phyloP scores from a whole-genome alignment of 2,329 filamentous ascomycete genomes.

The Diaporthe destruens region DNA sequence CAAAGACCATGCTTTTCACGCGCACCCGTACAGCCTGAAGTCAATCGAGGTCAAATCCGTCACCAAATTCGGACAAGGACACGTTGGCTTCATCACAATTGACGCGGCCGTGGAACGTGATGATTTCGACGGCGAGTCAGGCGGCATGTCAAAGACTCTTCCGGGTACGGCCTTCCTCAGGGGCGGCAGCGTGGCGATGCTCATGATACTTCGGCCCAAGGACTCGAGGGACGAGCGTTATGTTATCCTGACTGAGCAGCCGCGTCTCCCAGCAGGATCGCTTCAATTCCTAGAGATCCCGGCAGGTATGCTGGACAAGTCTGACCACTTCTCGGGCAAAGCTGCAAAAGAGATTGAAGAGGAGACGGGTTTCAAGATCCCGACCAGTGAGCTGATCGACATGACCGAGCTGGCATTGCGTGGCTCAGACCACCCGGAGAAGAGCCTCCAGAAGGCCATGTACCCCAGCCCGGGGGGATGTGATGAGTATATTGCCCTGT shows the following conservation, averaged over 20 bases:
- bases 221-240: conserved; percentile 65
- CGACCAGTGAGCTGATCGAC: conserved; percentile 59
- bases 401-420: conserved; percentile 62
- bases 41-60: conserved; percentile 66
- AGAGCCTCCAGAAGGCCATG: conserved; percentile 61
- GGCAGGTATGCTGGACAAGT: conserved; percentile 72
- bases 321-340: conserved; percentile 65
- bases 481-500: conserved; percentile 72
- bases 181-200: conserved; percentile 71
- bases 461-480: conserved; percentile 70
- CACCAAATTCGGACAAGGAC: conserved; percentile 61
- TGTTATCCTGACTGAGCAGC: conserved; percentile 70
- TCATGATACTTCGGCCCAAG: conserved; percentile 67
- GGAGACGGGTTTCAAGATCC: conserved; percentile 68
- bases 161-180: conserved; percentile 69
- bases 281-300: conserved; percentile 70
- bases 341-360: conserved; percentile 72
- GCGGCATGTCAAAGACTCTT: conserved; percentile 48
- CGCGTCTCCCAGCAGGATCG: conserved; percentile 66
- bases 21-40: conserved; percentile 64
- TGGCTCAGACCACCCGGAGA: conserved; percentile 49
- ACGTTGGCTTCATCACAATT: conserved; percentile 70
- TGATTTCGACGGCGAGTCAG: not conserved
- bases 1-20: conserved; percentile 65
- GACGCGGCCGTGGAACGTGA: conserved; percentile 54